Evolutionary conservation across 1,139 yeast genomes (phyloP).

Genomic region (Scheffersomyces insectosa): DNA sequence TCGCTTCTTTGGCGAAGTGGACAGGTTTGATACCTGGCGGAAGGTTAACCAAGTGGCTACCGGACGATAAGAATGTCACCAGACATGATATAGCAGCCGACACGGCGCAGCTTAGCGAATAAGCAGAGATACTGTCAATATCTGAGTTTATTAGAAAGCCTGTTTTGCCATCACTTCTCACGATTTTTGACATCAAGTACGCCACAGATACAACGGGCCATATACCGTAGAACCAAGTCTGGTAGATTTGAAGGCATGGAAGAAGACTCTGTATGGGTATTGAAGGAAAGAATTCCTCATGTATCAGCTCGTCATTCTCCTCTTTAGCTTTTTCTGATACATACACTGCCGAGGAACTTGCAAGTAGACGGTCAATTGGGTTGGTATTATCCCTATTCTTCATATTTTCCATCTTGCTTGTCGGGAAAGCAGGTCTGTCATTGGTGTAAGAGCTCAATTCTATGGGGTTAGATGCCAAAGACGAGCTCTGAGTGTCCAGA

Average conservation of each 20-base stretch:
- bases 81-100: conserved; percentile 40
- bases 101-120: conserved; percentile 36
- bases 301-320: not conserved
- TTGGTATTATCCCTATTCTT: too few species aligned
- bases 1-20: conserved; percentile 31
- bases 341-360: not conserved
- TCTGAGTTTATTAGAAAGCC: conserved; percentile 5
- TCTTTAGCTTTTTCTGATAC: not conserved
- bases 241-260: conserved; percentile 38
- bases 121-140: conserved; percentile 26
- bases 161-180: conserved; percentile 4
- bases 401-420: too few species aligned
- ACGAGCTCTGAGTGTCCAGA: too few species aligned
- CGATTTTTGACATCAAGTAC: conserved; percentile 25
- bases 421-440: not conserved
- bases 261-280: conserved; percentile 16
- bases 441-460: too few species aligned
- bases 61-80: conserved; percentile 26
- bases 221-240: conserved; percentile 43
- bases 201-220: conserved; percentile 46
- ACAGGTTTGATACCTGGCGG: conserved; percentile 22
- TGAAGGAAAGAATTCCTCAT: conserved; percentile 3
- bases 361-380: too few species aligned
- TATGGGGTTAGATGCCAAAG: too few species aligned
- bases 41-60: conserved; percentile 23